Base-by-base conservation (phyloP, 225 moss, liverwort and hornwort genomes). In the Marchantia polymorpha region DNA sequence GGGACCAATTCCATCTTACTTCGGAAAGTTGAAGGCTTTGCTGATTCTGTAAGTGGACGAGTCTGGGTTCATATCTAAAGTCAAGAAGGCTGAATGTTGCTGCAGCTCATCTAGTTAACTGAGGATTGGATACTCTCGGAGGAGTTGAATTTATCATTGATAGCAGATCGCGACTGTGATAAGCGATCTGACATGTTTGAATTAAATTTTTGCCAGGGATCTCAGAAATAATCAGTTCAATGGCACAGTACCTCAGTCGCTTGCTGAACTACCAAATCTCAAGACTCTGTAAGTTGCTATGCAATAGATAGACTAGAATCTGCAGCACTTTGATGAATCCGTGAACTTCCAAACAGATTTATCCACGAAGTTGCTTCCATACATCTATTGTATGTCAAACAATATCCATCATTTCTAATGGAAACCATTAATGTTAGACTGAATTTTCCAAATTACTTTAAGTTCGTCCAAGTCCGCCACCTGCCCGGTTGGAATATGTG, bases 201-300 rank as follows among this genome's bases (percentile, higher is more conserved):
- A 46, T 49, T 20, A 22, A 72, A 53, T n/a, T 12, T 23, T 8
- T 74, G 31, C 25, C 75, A 75, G 58, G 20, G 75, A 75, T 31
- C 58, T 75, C 31, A 75, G 58, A 15, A 59, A 59, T 27, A 75
- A 75, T 46, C 58, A 31, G 14, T 75, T 75, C 19, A 75, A 9
- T 6, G 75, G 75, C 27, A 46, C 20, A 30, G 75, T 59, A 7
- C 75, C 75, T 7, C 10, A 55, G 75, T 23, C 19, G 15, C 75
- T 75, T 19, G 75, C 75, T 58, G 10, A 12, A 10, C 56, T 56
- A 22, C 31, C 56, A 20, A 75, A 58, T 0, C 60, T 75, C 9
- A 10, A 19, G 8, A 60, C 10, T 19, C 22, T 75, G 56, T 75
- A 75, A 55, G 75, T 76, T 20, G 19, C 7, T 17, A 60, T 16